These are phyloP conservation scores for Trifolium fragiferum DNA, from an alignment of 306 rosid genomes.

Conservation along the genomic window DNA sequence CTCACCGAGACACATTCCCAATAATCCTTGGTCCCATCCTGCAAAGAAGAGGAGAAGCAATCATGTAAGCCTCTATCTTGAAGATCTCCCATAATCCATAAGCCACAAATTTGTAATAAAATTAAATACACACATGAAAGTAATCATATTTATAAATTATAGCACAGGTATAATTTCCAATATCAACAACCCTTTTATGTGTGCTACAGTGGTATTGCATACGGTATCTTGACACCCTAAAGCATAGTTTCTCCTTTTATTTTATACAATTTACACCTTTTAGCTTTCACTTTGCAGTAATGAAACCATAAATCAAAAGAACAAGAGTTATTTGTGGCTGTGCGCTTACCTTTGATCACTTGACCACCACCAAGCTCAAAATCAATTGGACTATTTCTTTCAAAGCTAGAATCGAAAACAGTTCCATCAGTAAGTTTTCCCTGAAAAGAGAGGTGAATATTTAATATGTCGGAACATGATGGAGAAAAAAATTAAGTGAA, in stretches of 20 bases:
- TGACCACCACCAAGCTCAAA: slow-evolving; percentile 96
- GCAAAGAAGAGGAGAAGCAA: slow-evolving; percentile 35
- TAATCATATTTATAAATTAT: not conserved
- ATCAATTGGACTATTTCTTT: slow-evolving; percentile 81
- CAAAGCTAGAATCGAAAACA: slow-evolving; percentile 94
- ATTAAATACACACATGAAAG: slow-evolving; percentile 6
- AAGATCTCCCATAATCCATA: slow-evolving; percentile 19
- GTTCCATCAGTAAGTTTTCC: slow-evolving; percentile 98
- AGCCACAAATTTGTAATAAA: slow-evolving; percentile 15
- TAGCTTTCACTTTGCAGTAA: not conserved
- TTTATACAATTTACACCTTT: not conserved
- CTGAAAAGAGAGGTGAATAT: slow-evolving; percentile 53
- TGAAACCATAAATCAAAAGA: not conserved
- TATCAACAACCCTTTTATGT: too few relatives aligned
- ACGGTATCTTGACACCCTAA: too few relatives aligned
- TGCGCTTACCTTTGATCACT: slow-evolving; percentile 82
- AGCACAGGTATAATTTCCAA: not conserved
- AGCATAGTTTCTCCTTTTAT: too few relatives aligned
- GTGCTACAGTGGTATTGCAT: too few relatives aligned
- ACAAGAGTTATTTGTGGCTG: not conserved
- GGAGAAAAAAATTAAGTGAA: slow-evolving; percentile 25
- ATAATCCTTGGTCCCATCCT: slow-evolving; percentile 99
- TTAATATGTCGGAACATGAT: slow-evolving; percentile 20
- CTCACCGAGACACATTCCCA: slow-evolving; percentile 96
- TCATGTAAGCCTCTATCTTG: slow-evolving; percentile 35